Evolutionary conservation across 257 asterid genomes (phyloP).

Genomic region (Fraxinus cuspidata): DNA sequence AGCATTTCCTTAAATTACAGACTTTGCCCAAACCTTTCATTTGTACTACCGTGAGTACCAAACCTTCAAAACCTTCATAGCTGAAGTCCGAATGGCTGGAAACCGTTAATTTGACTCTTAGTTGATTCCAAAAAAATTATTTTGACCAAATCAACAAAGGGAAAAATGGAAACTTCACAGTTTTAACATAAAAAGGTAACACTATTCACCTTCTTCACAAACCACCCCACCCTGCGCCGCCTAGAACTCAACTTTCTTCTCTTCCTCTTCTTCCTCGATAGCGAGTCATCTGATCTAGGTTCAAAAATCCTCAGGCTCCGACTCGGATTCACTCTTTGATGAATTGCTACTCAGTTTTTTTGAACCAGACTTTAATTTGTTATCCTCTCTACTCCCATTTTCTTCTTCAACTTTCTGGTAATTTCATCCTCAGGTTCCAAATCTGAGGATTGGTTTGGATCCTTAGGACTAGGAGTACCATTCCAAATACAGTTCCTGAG

Average conservation of each 20-base stretch:
- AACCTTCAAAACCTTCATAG: no score
- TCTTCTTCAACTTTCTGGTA: constrained; percentile 32
- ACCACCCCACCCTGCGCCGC: constrained; percentile 29
- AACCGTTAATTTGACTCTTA: no score
- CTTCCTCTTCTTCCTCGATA: constrained; percentile 40
- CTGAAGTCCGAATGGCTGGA: no score
- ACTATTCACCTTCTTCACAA: no score
- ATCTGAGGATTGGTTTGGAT: constrained; percentile 49
- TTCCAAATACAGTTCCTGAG: constrained; percentile 71
- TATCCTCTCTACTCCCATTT: constrained; percentile 26
- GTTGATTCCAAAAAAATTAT: no score
- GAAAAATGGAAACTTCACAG: no score
- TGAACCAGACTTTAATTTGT: constrained; percentile 23
- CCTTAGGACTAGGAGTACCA: constrained; percentile 90
- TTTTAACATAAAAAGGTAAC: no score
- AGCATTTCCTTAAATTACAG: no score
- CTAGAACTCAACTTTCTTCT: constrained; percentile 49
- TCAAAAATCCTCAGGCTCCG: constrained; percentile 42
- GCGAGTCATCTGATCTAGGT: constrained; percentile 57
- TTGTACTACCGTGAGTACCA: no score
- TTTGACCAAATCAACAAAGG: no score
- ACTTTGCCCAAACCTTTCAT: no score
- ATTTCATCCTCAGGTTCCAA: constrained; percentile 46
- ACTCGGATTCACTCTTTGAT: constrained; percentile 35
- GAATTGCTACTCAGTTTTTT: constrained; percentile 4